Evolutionary conservation across 192 early-diverging fungal species (phyloP), one percentile per base, ranked within the genome.

Genomic region (Coemansia sp.): DNA sequence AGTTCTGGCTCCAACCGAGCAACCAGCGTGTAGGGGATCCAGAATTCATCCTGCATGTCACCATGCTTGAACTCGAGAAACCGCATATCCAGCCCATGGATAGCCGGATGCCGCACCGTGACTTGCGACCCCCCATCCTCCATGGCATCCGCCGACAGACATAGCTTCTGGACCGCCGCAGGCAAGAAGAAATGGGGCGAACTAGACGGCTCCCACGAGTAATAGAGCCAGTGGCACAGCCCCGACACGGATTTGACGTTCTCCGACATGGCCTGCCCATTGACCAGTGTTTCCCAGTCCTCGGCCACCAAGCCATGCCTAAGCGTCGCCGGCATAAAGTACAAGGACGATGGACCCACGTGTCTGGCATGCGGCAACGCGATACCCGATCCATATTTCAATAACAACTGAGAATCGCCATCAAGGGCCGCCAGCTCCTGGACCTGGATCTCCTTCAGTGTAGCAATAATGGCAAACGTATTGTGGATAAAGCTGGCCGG

Each of bases 401-500:
- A 57, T 11, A 83, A 63, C 64, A 70, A 63, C 29, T 11, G 31
- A 0, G 66, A 9, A 11, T 83, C 76, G 14, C 67, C 67, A 21
- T 67, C 73, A 37, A 83, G 57, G 19, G 67, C 73, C 0, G 23
- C 21, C 14, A 83, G 36, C 31, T 83, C 80, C 48, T 75, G 76
- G n/a, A 12, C 62, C 34, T 83, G 80, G 25, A 83, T 65, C 63
- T 75, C 76, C 1, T 66, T 62, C 10, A 83, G 57, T 44, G 80
- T 83, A 5, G 80, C 66, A 2, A 62, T 61, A 0, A 73, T 37
- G 0, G 80, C 75, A 68, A 83, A 83, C 15, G 69, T 78, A 50
- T 77, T 83, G 67, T 78, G 76, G 31, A 83, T 75, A 38, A 83
- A 72, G 42, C 69, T 83, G 0, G 69, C 80, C 5, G 76, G 73